phyloP scores from a whole-genome alignment of 495 filamentous ascomycete genomes.

The Rhypophila decipiens region DNA sequence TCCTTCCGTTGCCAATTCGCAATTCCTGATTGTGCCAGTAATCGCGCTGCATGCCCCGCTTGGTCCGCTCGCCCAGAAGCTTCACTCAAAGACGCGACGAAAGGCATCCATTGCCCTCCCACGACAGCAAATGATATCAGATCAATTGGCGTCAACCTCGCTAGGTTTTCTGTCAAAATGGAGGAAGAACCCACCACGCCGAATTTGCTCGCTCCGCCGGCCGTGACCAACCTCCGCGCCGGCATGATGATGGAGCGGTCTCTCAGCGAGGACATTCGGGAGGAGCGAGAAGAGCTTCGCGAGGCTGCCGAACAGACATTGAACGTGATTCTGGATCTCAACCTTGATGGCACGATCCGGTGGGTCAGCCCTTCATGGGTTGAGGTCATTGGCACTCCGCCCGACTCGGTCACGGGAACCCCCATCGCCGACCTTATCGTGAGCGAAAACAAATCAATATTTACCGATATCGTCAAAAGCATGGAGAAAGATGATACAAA shows the following conservation, averaged over 20 bases:
- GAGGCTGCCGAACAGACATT: conserved; percentile 93
- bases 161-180: conserved; percentile 29
- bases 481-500: conserved; percentile 91
- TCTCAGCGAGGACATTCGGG: conserved; percentile 49
- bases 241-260: conserved; percentile 51
- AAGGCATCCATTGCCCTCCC: conserved; percentile 1
- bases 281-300: conserved; percentile 84
- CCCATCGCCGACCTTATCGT: conserved; percentile 76
- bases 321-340: conserved; percentile 91
- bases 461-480: conserved; percentile 72
- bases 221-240: conserved; percentile 42
- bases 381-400: conserved; percentile 77
- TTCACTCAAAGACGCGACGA: conserved; percentile 5
- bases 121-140: conserved; percentile 15
- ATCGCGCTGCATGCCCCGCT: not conserved
- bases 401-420: conserved; percentile 66
- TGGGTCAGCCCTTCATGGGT: conserved; percentile 98
- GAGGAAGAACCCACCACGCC: conserved; percentile 31
- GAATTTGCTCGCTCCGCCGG: conserved; percentile 38
- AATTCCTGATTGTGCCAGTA: not conserved
- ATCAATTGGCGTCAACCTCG: conserved; percentile 1
- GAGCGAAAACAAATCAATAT: conserved; percentile 65
- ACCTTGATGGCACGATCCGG: conserved; percentile 76
- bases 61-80: not conserved
- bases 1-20: not conserved